These are phyloP conservation scores for Calvatia gigantea DNA, from an alignment of 768 basidiomycete species.

Conservation along the genomic window DNA sequence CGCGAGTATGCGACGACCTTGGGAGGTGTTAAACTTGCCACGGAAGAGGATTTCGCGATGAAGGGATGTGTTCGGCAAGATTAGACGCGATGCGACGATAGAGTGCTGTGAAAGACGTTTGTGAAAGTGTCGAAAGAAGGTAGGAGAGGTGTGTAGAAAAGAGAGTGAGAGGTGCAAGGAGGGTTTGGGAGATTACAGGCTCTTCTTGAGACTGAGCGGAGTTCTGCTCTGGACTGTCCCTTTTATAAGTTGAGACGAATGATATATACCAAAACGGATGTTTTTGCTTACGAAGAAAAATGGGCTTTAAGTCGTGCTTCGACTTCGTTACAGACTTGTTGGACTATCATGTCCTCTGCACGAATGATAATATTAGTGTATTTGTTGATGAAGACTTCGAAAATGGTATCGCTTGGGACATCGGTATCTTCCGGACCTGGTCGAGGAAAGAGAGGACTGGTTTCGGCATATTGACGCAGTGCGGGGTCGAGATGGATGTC, in stretches of 20 bases:
- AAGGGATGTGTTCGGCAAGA: conserved; percentile 72
- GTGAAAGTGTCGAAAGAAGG: conserved; percentile 63
- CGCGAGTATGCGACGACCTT: conserved; percentile 58
- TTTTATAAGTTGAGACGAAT: no score
- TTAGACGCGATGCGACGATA: conserved; percentile 75
- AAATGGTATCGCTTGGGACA: conserved; percentile 63
- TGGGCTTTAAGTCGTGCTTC: conserved; percentile 73
- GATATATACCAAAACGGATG: no score
- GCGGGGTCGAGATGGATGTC: conserved; percentile 65
- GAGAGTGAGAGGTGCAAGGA: conserved; percentile 74
- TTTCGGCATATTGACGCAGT: conserved; percentile 52
- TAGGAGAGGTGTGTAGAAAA: conserved; percentile 77
- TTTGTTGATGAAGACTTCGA: conserved; percentile 67
- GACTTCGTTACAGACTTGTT: conserved; percentile 80
- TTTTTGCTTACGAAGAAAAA: conserved; percentile 50
- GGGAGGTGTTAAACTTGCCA: conserved; percentile 56
- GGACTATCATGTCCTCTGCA: conserved; percentile 87
- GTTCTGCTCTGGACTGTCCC: background rate
- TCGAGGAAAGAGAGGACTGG: conserved; percentile 48
- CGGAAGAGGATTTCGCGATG: conserved; percentile 82
- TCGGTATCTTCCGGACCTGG: conserved; percentile 27
- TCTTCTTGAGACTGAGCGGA: background rate
- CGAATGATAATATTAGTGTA: conserved; percentile 60
- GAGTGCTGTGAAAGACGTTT: conserved; percentile 49
- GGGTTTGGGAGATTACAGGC: conserved; percentile 53